phyloP scores from a whole-genome alignment of 208 protist species.

The Naegleria fowleri region DNA sequence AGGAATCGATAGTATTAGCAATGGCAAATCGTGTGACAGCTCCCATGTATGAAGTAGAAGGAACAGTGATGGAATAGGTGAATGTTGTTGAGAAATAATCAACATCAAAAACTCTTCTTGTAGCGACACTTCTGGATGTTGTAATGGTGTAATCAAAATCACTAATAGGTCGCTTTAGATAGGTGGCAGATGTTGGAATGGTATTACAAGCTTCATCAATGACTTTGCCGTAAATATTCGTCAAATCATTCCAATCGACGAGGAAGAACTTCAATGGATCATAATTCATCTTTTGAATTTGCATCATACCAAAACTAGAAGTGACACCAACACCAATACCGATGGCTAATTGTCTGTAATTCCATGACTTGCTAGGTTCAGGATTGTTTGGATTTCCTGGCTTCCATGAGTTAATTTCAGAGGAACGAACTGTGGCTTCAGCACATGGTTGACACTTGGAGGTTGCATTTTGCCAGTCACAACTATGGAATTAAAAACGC shows the following conservation, averaged over 20 bases:
- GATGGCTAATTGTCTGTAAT: background rate
- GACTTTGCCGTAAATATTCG: background rate
- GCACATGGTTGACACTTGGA: background rate
- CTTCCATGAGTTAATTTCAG: conserved; percentile 1
- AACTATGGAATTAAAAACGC: too few relatives aligned
- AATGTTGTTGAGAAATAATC: background rate
- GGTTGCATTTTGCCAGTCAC: background rate
- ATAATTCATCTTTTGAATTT: background rate
- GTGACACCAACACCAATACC: background rate
- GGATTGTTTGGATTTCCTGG: background rate
- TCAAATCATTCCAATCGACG: background rate
- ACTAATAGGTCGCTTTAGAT: background rate
- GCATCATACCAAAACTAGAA: background rate
- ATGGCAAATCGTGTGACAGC: background rate
- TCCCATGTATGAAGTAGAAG: background rate
- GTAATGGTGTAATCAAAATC: background rate
- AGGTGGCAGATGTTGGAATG: background rate
- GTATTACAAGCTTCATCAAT: conserved; percentile 12
- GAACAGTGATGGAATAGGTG: background rate
- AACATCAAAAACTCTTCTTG: background rate
- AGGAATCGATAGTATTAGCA: background rate
- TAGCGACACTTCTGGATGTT: background rate
- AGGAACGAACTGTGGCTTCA: background rate
- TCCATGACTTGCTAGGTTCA: background rate
- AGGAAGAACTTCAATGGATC: background rate